phyloP scores from a whole-genome alignment of 140 eudicot species.

The Anethum foeniculum region DNA sequence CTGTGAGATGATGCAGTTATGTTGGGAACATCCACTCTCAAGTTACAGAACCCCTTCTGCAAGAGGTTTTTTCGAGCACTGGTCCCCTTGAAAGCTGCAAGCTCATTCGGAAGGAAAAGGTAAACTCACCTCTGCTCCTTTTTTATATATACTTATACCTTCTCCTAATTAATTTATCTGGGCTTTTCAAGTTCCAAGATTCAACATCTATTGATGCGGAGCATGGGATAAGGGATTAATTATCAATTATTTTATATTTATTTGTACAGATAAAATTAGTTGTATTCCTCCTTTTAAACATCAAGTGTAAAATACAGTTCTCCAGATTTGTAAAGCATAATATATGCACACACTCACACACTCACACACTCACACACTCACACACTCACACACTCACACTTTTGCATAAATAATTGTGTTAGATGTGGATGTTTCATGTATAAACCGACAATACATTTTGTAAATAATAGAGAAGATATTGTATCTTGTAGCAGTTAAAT shows the following conservation, averaged over 20 bases:
- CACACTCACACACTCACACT: not conserved
- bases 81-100: slow-evolving; percentile 98
- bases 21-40: slow-evolving; percentile 97
- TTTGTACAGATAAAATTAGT: not conserved
- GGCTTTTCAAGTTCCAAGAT: not conserved
- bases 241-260: not conserved
- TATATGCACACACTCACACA: not conserved
- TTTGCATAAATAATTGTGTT: not conserved
- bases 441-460: not conserved
- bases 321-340: not conserved
- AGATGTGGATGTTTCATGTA: not conserved
- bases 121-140: slow-evolving; percentile 4
- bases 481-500: not conserved
- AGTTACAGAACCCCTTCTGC: slow-evolving; percentile 91
- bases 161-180: not conserved
- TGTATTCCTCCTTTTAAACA: not conserved
- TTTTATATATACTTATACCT: not conserved
- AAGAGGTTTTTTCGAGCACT: slow-evolving; percentile 75
- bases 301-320: not conserved
- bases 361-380: not conserved
- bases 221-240: not conserved
- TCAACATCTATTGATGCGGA: not conserved
- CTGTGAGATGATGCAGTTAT: slow-evolving; percentile 44
- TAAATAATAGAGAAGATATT: not conserved
- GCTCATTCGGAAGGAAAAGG: slow-evolving; percentile 93